phyloP scores from a whole-genome alignment of 768 basidiomycete species.

The Gelatoporia subvermispora region DNA sequence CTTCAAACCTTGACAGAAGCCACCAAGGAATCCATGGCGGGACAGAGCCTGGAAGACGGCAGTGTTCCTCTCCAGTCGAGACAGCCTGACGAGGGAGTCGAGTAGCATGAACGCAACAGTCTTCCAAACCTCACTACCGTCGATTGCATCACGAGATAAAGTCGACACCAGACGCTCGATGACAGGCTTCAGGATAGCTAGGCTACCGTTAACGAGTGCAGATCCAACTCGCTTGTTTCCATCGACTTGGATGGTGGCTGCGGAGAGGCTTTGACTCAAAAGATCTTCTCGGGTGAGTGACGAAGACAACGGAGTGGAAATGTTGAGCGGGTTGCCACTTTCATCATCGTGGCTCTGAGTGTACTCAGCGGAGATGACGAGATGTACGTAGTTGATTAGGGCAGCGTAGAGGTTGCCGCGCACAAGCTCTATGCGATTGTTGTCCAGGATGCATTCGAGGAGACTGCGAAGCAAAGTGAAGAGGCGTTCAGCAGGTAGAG shows the following conservation, averaged over 20 bases:
- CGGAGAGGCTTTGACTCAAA: constrained; percentile 34
- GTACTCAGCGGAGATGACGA: constrained; percentile 36
- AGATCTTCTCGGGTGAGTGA: constrained; percentile 36
- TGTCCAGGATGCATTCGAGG: constrained; percentile 70
- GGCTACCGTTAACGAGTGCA: constrained; percentile 55
- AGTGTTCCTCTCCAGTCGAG: constrained; percentile 64
- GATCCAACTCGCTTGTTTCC: constrained; percentile 17
- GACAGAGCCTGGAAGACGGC: constrained; percentile 52
- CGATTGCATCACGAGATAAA: constrained; percentile 86
- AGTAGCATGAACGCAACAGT: constrained; percentile 90
- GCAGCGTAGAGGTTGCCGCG: constrained; percentile 94
- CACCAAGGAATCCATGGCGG: constrained; percentile 72
- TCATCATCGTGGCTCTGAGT: neutral
- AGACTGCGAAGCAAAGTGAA: constrained; percentile 68
- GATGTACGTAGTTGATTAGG: constrained; percentile 83
- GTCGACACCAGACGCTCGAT: constrained; percentile 70
- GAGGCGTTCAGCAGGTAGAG: constrained; percentile 77
- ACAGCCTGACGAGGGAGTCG: constrained; percentile 74
- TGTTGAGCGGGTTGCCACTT: constrained; percentile 1
- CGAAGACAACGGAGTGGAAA: constrained; percentile 9
- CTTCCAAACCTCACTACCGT: constrained; percentile 96
- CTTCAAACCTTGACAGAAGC: constrained; percentile 80
- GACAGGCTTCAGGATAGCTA: constrained; percentile 59
- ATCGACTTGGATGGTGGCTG: constrained; percentile 1
- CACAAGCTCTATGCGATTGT: constrained; percentile 76